These are phyloP conservation scores for Penicillium sp. DNA, from an alignment of 2,329 filamentous ascomycete species.

Conservation along the genomic window DNA sequence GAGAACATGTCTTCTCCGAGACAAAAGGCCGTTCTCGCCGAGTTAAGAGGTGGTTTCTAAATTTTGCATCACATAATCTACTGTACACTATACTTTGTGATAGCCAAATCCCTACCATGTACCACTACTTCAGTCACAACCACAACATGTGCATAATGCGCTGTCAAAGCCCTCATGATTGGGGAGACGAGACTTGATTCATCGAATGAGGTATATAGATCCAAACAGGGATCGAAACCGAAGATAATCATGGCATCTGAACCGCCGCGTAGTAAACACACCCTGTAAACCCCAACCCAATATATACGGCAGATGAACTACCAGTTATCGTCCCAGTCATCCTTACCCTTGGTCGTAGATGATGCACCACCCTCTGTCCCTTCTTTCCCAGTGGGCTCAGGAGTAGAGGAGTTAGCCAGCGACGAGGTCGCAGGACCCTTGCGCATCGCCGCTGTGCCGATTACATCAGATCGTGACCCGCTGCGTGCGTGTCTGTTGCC, in stretches of 20 bases:
- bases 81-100: constrained; percentile 2
- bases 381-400: constrained; percentile 21
- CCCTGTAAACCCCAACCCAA: neutral
- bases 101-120: constrained; percentile 3
- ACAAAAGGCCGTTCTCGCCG: constrained; percentile 55
- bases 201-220: constrained; percentile 7
- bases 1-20: constrained; percentile 63
- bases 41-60: constrained; percentile 40
- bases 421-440: constrained; percentile 35
- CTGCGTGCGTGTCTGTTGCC: constrained; percentile 20
- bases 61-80: neutral
- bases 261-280: neutral
- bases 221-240: neutral
- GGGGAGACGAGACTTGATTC: constrained; percentile 3
- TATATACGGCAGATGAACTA: constrained; percentile 21
- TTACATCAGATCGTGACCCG: constrained; percentile 47
- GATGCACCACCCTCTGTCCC: constrained; percentile 19
- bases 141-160: neutral
- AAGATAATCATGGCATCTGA: constrained; percentile 5
- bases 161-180: neutral
- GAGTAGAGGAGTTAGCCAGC: constrained; percentile 15
- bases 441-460: constrained; percentile 66
- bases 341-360: constrained; percentile 47
- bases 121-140: constrained; percentile 4
- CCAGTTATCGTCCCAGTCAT: constrained; percentile 59